Base-by-base conservation (phyloP, 2,329 filamentous ascomycete species). In the Davidsoniella virescens region DNA sequence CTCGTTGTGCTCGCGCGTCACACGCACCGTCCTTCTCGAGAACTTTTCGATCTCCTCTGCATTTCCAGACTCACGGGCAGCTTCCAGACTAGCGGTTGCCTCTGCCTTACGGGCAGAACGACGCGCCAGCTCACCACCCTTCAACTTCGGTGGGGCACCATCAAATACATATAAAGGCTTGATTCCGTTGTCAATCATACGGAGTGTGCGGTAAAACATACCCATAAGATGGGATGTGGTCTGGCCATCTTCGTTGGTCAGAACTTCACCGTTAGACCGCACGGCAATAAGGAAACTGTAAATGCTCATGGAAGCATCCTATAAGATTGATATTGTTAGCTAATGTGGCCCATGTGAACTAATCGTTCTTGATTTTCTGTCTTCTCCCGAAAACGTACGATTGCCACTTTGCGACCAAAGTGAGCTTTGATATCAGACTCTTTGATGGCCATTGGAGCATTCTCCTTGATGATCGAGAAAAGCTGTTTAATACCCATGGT, bases 281-380 rank as follows among this genome's bases (percentile, higher is more conserved):
- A 98, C 92, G 46, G 92, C 92, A 63, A 98, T 92, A 54, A 98
- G 78, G 71, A 98, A 98, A 66, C 86, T 94, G 74, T 98, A 98
- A 61, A 98, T 88, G 67, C 86, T 94, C 92, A 98, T 98, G 44
- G 92, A 98, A 72, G 75, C 75, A 70, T 79, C 75, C 75, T 79
- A 53, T 8, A n/a, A 5, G 39, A 14, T 9, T 29, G 18, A 9
- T 20, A 25, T 10, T 18, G 29, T 43, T 25, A 45, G 50, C 23
- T n/a, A 54, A 40, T 43, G 57, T 54, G 26, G 53, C 40, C 52
- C 23, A 49, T 48, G n/a, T 9, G 41, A 1, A 12, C n/a, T 40
- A 40, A 37, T 4, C 4, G 36, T 16, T 12, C 12, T 7, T 9
- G n/a, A 17, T 20, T 26, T 23, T 36, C 18, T 44, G 36, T 59